Conservation (phyloP, 257 asterid genomes). For the Voacanga thouarsii region DNA sequence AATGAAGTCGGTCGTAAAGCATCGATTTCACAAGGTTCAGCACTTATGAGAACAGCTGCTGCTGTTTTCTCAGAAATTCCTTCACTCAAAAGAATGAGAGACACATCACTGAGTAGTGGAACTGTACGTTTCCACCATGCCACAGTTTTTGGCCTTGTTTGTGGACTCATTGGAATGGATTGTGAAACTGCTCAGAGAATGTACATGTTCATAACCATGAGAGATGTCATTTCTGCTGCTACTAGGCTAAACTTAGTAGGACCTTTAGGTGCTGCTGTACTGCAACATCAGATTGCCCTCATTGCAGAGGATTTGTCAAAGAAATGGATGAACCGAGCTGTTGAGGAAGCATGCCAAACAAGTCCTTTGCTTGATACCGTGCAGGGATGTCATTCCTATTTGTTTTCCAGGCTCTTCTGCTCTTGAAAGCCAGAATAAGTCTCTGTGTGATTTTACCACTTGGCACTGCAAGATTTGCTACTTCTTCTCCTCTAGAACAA, state of each 20-base stretch:
- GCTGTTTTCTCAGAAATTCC: slow-evolving; percentile 67
- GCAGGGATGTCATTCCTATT: slow-evolving; percentile 94
- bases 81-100: slow-evolving; percentile 50
- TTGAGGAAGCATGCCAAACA: slow-evolving; percentile 88
- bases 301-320: slow-evolving; percentile 54
- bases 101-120: slow-evolving; percentile 42
- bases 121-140: slow-evolving; percentile 67
- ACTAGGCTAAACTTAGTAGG: slow-evolving; percentile 86
- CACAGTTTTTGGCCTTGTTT: slow-evolving; percentile 74
- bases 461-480: background rate
- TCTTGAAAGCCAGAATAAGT: slow-evolving; percentile 41
- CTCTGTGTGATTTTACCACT: background rate
- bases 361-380: slow-evolving; percentile 79
- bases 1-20: slow-evolving; percentile 82
- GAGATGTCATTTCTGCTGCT: slow-evolving; percentile 90
- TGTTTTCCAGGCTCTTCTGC: slow-evolving; percentile 88
- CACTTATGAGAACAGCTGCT: slow-evolving; percentile 79
- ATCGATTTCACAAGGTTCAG: slow-evolving; percentile 80
- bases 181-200: slow-evolving; percentile 64
- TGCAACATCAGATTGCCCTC: slow-evolving; percentile 65
- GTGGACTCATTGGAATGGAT: slow-evolving; percentile 69
- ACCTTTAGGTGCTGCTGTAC: slow-evolving; percentile 78
- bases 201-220: slow-evolving; percentile 76
- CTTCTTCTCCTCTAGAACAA: background rate
- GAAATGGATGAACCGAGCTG: slow-evolving; percentile 79